Evolutionary conservation across 306 rosid genomes (phyloP).

Genomic region (Alnus glutinosa): DNA sequence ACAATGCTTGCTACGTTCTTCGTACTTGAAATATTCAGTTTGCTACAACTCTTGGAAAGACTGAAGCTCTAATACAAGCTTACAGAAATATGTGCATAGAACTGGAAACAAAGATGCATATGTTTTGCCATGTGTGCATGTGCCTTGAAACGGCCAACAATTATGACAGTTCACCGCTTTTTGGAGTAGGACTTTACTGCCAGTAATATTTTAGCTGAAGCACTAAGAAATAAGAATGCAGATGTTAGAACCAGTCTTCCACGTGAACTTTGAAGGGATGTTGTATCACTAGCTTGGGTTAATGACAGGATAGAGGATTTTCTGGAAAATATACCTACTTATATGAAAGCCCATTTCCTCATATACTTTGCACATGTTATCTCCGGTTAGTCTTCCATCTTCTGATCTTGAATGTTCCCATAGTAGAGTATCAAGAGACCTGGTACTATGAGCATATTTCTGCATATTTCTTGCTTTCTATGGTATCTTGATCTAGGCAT

Average conservation of each 20-base stretch:
- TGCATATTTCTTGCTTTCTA: neutral
- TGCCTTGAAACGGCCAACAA: neutral
- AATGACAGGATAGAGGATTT: neutral
- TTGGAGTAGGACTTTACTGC: no score
- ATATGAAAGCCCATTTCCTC: neutral
- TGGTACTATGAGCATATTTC: neutral
- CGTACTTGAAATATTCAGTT: neutral
- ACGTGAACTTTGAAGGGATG: neutral
- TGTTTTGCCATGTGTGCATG: neutral
- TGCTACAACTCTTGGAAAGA: neutral
- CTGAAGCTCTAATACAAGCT: neutral
- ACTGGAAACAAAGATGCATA: neutral
- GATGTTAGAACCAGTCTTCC: neutral
- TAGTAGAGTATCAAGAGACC: neutral
- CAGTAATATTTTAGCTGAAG: neutral
- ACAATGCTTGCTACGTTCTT: neutral
- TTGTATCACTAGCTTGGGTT: neutral
- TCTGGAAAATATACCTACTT: neutral
- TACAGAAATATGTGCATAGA: neutral
- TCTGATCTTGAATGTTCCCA: neutral
- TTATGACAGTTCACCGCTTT: no score
- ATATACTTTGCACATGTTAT: neutral
- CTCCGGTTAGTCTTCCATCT: neutral
- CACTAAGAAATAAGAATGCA: neutral
- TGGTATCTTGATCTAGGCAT: neutral